phyloP scores from a whole-genome alignment of 1,284 basidiomycete genomes.

The Sporisorium reilianum region DNA sequence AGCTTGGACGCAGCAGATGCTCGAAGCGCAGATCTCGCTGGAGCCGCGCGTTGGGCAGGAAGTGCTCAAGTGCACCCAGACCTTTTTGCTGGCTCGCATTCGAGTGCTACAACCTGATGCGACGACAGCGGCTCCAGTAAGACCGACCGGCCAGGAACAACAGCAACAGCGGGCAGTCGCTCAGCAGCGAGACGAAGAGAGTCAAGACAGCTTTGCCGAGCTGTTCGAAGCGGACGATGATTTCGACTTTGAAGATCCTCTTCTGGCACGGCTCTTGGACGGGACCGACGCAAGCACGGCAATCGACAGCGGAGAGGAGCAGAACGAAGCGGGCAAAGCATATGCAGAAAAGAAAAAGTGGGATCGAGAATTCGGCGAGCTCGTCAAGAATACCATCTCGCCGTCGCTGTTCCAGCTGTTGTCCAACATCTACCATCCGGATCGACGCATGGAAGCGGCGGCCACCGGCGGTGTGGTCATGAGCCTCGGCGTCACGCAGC shows the following conservation, averaged over 20 bases:
- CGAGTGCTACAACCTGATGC: conserved; percentile 64
- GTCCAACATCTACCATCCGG: conserved; percentile 72
- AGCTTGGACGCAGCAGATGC: conserved; percentile 76
- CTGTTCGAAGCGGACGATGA: conserved; percentile 73
- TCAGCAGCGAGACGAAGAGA: conserved; percentile 65
- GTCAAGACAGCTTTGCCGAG: conserved; percentile 81
- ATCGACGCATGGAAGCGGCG: conserved; percentile 35
- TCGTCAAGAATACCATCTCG: conserved; percentile 74
- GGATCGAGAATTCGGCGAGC: conserved; percentile 69
- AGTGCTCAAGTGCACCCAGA: conserved; percentile 75
- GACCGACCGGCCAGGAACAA: conserved; percentile 13
- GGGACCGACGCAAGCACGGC: conserved; percentile 58
- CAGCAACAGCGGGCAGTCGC: neutral
- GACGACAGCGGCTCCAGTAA: neutral
- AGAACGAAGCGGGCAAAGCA: neutral
- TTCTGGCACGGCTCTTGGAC: conserved; percentile 74
- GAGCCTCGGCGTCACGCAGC: conserved; percentile 39
- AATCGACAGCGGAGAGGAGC: conserved; percentile 69
- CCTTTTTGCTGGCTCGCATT: conserved; percentile 77
- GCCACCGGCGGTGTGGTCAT: conserved; percentile 31
- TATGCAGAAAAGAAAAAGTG: conserved; percentile 53
- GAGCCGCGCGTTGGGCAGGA: conserved; percentile 74
- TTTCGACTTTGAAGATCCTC: conserved; percentile 75
- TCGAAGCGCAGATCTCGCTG: conserved; percentile 73
- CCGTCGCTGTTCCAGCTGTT: conserved; percentile 77